Percentiles rank a stretch among this genome's conserved stretches.
These are phyloP conservation scores for Ciborinia camelliae DNA, from an alignment of 2,329 filamentous ascomycete genomes.

Conservation along the genomic window DNA sequence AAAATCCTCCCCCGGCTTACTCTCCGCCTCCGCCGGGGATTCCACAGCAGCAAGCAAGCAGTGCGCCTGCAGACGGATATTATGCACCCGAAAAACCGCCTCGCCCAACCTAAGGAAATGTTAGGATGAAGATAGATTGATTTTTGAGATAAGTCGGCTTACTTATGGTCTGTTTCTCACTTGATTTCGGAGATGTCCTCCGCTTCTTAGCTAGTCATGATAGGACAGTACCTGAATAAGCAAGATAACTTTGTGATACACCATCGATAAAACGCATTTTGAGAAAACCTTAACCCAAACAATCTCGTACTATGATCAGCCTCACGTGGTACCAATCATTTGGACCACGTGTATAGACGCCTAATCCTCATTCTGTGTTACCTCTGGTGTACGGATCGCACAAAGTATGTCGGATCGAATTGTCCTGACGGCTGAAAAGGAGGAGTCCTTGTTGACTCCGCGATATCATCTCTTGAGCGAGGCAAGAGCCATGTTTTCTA, in stretches of 20 bases:
- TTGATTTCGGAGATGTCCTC: background rate
- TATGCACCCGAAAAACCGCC: constrained; percentile 19
- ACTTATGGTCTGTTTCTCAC: background rate
- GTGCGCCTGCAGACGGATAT: constrained; percentile 9
- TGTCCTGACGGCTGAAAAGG: background rate
- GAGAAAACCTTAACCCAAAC: background rate
- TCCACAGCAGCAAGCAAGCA: constrained; percentile 5
- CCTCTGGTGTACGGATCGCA: background rate
- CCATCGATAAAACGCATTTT: background rate
- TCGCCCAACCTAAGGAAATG: background rate
- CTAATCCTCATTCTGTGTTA: background rate
- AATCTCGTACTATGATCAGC: background rate
- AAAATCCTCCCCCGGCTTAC: constrained; percentile 6
- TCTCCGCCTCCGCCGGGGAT: background rate
- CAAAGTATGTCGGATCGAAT: background rate
- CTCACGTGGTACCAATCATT: background rate
- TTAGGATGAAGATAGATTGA: background rate
- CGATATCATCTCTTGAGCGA: background rate
- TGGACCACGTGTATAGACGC: constrained; percentile 1
- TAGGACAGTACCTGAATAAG: background rate
- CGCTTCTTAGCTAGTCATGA: background rate
- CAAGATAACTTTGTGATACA: background rate
- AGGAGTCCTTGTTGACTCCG: background rate
- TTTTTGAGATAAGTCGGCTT: background rate
- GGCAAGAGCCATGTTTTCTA: background rate